A percentile compares a stretch with the other conserved stretches of the same genome.
Evolutionary conservation across 1,284 basidiomycete species (phyloP).

Genomic region (Ustilago trichophora): DNA sequence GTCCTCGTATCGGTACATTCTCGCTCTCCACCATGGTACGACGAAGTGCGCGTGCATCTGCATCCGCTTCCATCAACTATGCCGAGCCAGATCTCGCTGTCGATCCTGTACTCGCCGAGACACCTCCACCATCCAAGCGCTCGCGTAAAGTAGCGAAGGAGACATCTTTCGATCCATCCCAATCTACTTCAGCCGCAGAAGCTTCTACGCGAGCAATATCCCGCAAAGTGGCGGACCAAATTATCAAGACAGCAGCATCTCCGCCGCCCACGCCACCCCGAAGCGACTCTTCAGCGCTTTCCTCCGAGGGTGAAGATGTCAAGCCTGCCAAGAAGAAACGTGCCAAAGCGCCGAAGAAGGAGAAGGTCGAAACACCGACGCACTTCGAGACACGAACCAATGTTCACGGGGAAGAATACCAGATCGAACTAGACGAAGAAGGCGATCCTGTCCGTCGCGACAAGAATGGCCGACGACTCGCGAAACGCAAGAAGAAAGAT

Average conservation of each 20-base stretch:
- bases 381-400: conserved; percentile 38
- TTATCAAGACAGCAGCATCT: conserved; percentile 14
- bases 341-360: conserved; percentile 26
- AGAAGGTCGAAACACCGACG: conserved; percentile 28
- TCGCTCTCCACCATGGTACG: conserved; percentile 17
- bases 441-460: conserved; percentile 64
- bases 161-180: not conserved
- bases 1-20: too few species aligned
- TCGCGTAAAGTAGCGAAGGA: conserved; percentile 8
- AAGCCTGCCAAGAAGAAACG: conserved; percentile 20
- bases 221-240: conserved; percentile 11
- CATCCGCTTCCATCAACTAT: conserved; percentile 21
- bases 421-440: conserved; percentile 48
- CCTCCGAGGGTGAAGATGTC: conserved; percentile 11
- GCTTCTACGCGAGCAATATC: conserved; percentile 11
- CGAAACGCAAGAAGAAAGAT: conserved; percentile 72
- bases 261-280: conserved; percentile 19
- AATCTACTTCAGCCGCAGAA: not conserved
- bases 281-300: conserved; percentile 16
- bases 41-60: conserved; percentile 32
- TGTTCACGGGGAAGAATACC: conserved; percentile 42
- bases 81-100: conserved; percentile 16
- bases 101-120: not conserved
- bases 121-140: conserved; percentile 12
- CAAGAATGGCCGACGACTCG: conserved; percentile 67